These are phyloP conservation scores for Suillus subluteus DNA, from an alignment of 768 basidiomycete species.

Conservation along the genomic window DNA sequence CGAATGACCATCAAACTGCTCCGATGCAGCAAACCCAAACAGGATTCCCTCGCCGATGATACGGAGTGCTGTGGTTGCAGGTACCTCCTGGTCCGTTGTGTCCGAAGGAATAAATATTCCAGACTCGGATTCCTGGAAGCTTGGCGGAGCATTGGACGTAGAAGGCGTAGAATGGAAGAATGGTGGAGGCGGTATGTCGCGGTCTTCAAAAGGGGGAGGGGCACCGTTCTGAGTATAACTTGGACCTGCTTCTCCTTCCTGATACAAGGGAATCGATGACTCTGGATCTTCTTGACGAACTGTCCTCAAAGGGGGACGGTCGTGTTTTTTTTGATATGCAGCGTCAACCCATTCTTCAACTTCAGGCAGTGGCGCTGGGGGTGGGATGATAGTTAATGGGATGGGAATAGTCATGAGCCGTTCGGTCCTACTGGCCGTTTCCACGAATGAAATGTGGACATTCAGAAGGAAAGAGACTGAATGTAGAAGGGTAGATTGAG, in stretches of 20 bases:
- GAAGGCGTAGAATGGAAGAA: constrained; percentile 60
- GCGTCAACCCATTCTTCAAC: constrained; percentile 71
- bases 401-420: constrained; percentile 64
- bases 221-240: constrained; percentile 66
- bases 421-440: constrained; percentile 69
- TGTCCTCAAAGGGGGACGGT: constrained; percentile 74
- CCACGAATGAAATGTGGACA: constrained; percentile 77
- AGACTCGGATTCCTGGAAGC: constrained; percentile 80
- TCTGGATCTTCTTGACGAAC: constrained; percentile 71
- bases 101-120: constrained; percentile 70
- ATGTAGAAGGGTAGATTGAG: constrained; percentile 83
- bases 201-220: constrained; percentile 86
- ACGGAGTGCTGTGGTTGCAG: constrained; percentile 33
- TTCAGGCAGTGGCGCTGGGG: constrained; percentile 78
- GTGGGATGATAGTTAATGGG: constrained; percentile 73
- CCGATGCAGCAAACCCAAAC: constrained; percentile 71
- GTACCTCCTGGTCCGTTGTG: constrained; percentile 32
- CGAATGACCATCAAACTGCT: constrained; percentile 84
- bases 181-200: constrained; percentile 75
- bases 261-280: constrained; percentile 62
- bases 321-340: constrained; percentile 88
- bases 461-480: constrained; percentile 77
- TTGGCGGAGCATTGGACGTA: constrained; percentile 64
- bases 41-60: constrained; percentile 76
- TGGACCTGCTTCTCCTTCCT: constrained; percentile 75